Conservation (phyloP, 495 filamentous ascomycete species). For the Aspergillus saccharolyticus region DNA sequence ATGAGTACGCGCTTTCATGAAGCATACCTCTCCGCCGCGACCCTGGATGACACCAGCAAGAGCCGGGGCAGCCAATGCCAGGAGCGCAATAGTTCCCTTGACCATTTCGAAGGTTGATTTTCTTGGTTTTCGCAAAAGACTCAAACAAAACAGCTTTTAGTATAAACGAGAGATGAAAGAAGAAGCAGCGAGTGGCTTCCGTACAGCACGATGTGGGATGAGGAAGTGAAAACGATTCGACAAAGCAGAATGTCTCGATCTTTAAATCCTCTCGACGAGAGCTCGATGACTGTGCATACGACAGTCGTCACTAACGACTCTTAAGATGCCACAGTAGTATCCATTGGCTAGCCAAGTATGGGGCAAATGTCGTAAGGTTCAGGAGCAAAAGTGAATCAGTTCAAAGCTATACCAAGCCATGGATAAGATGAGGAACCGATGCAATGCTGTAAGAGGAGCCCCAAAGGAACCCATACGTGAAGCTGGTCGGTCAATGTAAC, state of each 20-base stretch:
- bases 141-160: constrained; percentile 17
- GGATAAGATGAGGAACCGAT: constrained; percentile 20
- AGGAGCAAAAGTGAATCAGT: constrained; percentile 15
- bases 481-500: constrained; percentile 30
- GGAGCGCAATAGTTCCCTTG: constrained; percentile 33
- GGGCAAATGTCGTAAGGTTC: constrained; percentile 9
- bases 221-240: constrained; percentile 13
- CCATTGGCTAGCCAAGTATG: constrained; percentile 10
- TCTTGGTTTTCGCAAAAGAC: constrained; percentile 8
- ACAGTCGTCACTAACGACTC: constrained; percentile 4
- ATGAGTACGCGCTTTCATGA: neutral
- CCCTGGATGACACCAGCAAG: constrained; percentile 38
- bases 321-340: constrained; percentile 31
- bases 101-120: constrained; percentile 35
- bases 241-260: constrained; percentile 4
- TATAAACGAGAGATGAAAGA: constrained; percentile 35
- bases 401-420: constrained; percentile 12
- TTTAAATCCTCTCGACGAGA: constrained; percentile 30
- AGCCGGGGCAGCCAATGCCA: constrained; percentile 39
- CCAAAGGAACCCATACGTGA: constrained; percentile 13
- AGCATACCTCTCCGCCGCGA: constrained; percentile 22
- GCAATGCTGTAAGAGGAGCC: constrained; percentile 16
- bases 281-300: constrained; percentile 16
- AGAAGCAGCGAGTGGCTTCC: constrained; percentile 24
- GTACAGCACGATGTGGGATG: constrained; percentile 10